Evolutionary conservation across 805 yeast species (phyloP).

Genomic region (Candida maesae): DNA sequence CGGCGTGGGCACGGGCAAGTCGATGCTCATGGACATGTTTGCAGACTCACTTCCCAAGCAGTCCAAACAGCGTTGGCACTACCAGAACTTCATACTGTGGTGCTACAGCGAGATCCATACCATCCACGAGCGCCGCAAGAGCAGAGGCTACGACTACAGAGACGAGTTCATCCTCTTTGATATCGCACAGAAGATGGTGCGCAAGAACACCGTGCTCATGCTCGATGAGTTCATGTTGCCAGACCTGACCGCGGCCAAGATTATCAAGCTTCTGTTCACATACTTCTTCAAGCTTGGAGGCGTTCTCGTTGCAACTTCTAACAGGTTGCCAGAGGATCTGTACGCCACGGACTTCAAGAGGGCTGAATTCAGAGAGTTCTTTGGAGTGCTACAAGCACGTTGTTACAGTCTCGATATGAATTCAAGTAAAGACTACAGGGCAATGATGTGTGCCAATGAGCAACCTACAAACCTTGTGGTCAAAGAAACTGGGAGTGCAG

Average conservation of each 20-base stretch:
- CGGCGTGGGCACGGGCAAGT: conserved; percentile 72
- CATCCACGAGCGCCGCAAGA: conserved; percentile 30
- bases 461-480: conserved; percentile 32
- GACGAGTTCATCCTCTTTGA: conserved; percentile 62
- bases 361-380: conserved; percentile 53
- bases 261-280: conserved; percentile 59
- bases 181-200: conserved; percentile 60
- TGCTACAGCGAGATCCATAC: conserved; percentile 58
- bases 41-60: conserved; percentile 60
- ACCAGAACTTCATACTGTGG: conserved; percentile 66
- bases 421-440: conserved; percentile 53
- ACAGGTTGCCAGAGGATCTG: conserved; percentile 66
- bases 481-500: conserved; percentile 9
- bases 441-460: conserved; percentile 7
- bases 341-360: conserved; percentile 64
- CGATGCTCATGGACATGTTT: conserved; percentile 70
- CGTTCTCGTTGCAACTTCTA: conserved; percentile 69
- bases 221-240: conserved; percentile 77
- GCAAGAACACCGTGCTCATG: conserved; percentile 52
- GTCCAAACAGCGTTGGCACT: conserved; percentile 68
- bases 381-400: conserved; percentile 50
- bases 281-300: conserved; percentile 73
- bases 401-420: conserved; percentile 63
- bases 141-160: conserved; percentile 39
- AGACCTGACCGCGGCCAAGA: conserved; percentile 70